phyloP scores from a whole-genome alignment of 2,329 filamentous ascomycete genomes.

The Ceratocystis cubensis region DNA sequence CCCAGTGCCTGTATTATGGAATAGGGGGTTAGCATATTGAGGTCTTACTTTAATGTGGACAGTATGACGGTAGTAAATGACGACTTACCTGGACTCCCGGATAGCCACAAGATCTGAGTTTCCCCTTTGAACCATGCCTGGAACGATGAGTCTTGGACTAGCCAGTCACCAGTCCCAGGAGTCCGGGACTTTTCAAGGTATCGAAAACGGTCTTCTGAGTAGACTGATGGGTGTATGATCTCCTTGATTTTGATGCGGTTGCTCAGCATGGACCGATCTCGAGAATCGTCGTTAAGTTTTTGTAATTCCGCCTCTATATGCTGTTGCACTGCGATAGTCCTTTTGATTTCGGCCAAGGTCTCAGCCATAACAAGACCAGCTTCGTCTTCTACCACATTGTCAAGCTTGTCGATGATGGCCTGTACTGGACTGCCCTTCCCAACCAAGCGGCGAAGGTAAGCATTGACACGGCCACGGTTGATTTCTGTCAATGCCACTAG shows the following conservation, averaged over 20 bases:
- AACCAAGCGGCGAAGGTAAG: slow-evolving; percentile 32
- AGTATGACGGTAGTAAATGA: not conserved
- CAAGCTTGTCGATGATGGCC: slow-evolving; percentile 31
- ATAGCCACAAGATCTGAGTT: slow-evolving; percentile 34
- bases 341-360: slow-evolving; percentile 32
- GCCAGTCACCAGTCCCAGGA: slow-evolving; percentile 36
- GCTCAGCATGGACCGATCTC: slow-evolving; percentile 27
- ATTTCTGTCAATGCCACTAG: slow-evolving; percentile 34
- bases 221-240: slow-evolving; percentile 33
- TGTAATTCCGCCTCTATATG: slow-evolving; percentile 30
- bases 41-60: not conserved
- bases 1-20: slow-evolving; percentile 29
- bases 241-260: slow-evolving; percentile 31
- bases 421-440: slow-evolving; percentile 32
- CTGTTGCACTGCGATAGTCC: slow-evolving; percentile 28
- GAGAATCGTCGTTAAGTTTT: slow-evolving; percentile 28
- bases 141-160: slow-evolving; percentile 31
- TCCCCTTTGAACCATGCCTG: slow-evolving; percentile 31
- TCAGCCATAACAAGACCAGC: slow-evolving; percentile 34
- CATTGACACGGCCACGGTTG: slow-evolving; percentile 31
- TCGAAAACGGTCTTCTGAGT: slow-evolving; percentile 33
- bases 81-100: slow-evolving; percentile 31
- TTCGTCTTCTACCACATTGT: slow-evolving; percentile 33
- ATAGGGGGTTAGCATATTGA: not conserved
- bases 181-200: slow-evolving; percentile 32